phyloP scores from a whole-genome alignment of 441 rosid genomes.

The Geranium incanum region DNA sequence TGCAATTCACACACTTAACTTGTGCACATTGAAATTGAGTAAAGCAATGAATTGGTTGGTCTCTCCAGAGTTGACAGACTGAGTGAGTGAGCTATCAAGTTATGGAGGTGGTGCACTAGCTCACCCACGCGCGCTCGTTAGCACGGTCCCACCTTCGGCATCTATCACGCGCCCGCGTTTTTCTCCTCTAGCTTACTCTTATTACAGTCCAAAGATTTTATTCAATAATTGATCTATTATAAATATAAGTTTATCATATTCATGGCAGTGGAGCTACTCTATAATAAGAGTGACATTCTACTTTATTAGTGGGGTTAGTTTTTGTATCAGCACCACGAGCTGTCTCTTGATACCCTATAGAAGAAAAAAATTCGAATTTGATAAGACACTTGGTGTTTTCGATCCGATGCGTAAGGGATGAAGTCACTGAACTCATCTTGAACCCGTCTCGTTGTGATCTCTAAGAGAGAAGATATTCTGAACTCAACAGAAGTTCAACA shows the following conservation, averaged over 20 bases:
- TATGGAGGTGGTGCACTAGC: not conserved
- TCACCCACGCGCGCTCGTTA: constrained; percentile 1
- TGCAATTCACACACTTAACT: too few species aligned
- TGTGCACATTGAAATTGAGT: not conserved
- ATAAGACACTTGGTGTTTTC: too few species aligned
- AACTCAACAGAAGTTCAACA: too few species aligned
- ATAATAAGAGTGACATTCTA: not conserved
- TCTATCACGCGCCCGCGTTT: not conserved
- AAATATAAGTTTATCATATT: not conserved
- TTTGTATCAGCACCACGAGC: too few species aligned
- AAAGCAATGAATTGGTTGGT: not conserved
- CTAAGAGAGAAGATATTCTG: too few species aligned
- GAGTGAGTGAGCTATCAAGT: not conserved
- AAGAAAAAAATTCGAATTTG: too few species aligned
- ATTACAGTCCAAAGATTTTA: not conserved
- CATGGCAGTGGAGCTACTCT: not conserved
- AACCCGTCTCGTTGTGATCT: too few species aligned
- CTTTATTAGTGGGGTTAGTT: not conserved
- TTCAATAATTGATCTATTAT: not conserved
- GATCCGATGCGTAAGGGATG: too few species aligned
- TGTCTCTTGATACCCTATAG: too few species aligned
- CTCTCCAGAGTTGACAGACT: not conserved
- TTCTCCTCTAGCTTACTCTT: not conserved
- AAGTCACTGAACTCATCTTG: too few species aligned
- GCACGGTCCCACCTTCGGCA: not conserved